Evolutionary conservation across 1,284 basidiomycete genomes (phyloP), one percentile per base, ranked within the genome.

Genomic region (Phylloboletellus chloephorus): DNA sequence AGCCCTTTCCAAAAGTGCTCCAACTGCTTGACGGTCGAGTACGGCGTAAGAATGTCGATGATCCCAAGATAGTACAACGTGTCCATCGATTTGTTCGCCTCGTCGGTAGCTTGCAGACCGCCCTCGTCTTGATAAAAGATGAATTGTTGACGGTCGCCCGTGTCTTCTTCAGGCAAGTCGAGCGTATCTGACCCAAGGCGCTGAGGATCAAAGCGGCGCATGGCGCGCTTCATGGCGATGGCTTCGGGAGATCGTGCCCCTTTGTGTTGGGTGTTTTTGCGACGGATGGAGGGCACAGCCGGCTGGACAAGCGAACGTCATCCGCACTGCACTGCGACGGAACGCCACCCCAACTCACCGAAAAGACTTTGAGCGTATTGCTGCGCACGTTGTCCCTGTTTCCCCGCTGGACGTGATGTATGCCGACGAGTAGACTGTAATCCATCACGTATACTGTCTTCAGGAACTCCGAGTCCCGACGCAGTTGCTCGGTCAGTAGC

Each of bases 111-210:
- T 20, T 85, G 78, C 44, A 96, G 65, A 1, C 96, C 95, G 17
- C 94, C 94, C 57, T 98, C 96, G 59, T 98, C 93, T 58, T 95
- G 90, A 60, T 97, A 98, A 66, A 98, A 98, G 25, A 96, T 64
- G 61, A 95, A 93, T 49, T 91, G 79, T 34, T 82, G 76, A 17
- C 89, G 76, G 54, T 96, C 91, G 32, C 78, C 79, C 45, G 68
- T 76, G 47, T 79, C 76, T 47, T 81, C 76, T 35, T 75, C 74
- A 0, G 89, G 89, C 10, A 94, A 68, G 50, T 81, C 74, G 35
- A 82, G 67, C 4, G 74, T 71, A 13, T 72, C 70, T 12, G 68
- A 61, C 3, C 76, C 79, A 22, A 93, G 71, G 4, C 77, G 73
- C 57, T 91, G 82, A 0, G 86, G 83, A 57, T 94, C 90, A 2